Evolutionary conservation across 2,329 filamentous ascomycete species (phyloP), one percentile per base, ranked within the genome.

Genomic region (Tolypocladium ophioglossoides): DNA sequence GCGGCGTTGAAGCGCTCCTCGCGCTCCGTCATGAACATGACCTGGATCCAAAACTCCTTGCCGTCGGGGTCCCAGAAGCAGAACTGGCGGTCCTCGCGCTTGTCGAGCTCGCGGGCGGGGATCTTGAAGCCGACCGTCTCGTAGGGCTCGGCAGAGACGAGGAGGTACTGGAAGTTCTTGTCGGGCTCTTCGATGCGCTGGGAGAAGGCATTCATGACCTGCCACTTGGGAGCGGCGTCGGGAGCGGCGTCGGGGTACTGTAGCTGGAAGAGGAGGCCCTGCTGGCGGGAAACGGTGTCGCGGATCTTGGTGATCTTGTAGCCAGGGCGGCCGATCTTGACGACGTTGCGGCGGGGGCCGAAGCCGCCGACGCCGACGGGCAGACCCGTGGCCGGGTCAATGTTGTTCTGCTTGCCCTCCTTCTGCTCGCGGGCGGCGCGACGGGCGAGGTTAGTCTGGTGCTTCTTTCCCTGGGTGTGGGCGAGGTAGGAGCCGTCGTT

Each of bases 401-500:
- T 74, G 56, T 86, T 79, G 57, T 86, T 79, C 40, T 78, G 78
- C 57, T 86, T 86, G 51, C 91, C 91, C 64, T 97, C 89, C 68
- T 91, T 90, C 68, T 95, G 87, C 72, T 99, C 94, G 65, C 91
- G 86, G n/a, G 94, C 94, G 9, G 92, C 94, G 66, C 94, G 89
- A 11, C 94, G 86, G 32, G 94, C 94, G 52, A 99, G 84, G 74
- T 99, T 99, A 56, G 94, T 97, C 76, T 99, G 94, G 74, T 99
- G 94, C 76, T 99, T 99, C 69, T 94, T 90, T 55, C 94, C 94
- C 74, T 99, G 94, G 4, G 94, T 99, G 74, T 99, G 94, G 1
- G 94, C 94, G 61, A 99, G 90, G 73, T 99, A 99, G 50, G 91
- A 96, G 59, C 94, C 94, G 75, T 99, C 94, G 71, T 99, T 99